Percentiles rank a stretch among this genome's conserved stretches.
Conservation (phyloP, 495 filamentous ascomycete species). For the Aspergillus biplanus region DNA sequence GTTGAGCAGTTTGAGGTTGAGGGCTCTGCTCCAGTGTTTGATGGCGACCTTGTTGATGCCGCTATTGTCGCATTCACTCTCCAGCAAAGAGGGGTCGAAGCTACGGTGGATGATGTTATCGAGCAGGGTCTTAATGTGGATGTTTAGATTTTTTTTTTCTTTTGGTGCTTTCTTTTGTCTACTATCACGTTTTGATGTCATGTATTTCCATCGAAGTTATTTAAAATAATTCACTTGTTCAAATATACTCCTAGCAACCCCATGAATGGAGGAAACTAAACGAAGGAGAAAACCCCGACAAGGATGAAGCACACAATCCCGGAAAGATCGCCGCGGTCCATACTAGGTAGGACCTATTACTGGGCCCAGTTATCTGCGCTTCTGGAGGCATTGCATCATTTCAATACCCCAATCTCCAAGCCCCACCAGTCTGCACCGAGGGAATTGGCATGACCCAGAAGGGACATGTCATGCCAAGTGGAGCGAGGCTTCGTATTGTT, state of each 20-base stretch:
- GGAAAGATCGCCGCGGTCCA: too few relatives aligned
- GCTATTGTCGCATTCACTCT: constrained; percentile 25
- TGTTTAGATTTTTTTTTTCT: background rate
- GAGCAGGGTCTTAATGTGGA: background rate
- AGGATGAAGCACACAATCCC: too few relatives aligned
- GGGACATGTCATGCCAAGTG: too few relatives aligned
- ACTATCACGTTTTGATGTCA: background rate
- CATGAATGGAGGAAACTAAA: too few relatives aligned
- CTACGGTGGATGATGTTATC: constrained; percentile 49
- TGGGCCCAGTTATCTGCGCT: too few relatives aligned
- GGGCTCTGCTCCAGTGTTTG: constrained; percentile 22
- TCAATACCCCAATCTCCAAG: too few relatives aligned
- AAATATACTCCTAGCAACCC: background rate
- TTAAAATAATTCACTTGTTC: background rate
- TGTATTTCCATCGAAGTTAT: background rate
- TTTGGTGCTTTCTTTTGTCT: background rate
- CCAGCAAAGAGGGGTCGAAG: constrained; percentile 24
- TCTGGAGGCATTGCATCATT: too few relatives aligned
- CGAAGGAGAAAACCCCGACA: too few relatives aligned
- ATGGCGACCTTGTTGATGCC: constrained; percentile 38
- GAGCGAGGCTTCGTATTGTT: too few relatives aligned
- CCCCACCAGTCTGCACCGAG: too few relatives aligned
- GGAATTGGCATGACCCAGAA: too few relatives aligned
- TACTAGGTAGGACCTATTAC: too few relatives aligned
- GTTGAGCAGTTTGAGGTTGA: constrained; percentile 22